Base-by-base conservation (phyloP, 495 filamentous ascomycete species). In the Penicillium waksmanii region DNA sequence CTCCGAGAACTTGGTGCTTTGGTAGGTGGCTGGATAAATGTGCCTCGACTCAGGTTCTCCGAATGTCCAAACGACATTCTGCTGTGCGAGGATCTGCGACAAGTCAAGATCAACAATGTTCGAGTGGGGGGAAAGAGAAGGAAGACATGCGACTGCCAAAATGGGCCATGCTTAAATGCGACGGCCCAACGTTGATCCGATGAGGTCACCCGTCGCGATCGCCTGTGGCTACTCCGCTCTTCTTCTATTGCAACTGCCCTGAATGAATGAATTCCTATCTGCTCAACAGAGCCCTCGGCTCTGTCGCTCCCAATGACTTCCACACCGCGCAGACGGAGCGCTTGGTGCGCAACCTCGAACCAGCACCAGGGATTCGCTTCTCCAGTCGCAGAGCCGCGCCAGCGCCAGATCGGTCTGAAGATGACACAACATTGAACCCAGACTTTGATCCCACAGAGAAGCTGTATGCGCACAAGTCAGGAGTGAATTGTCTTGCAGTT, bases 221-320 rank as follows among this genome's bases (percentile, higher is more conserved):
- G n/a, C n/a, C n/a, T n/a, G n/a, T n/a, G n/a, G n/a, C n/a, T n/a
- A n/a, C n/a, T n/a, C n/a, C n/a, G n/a, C n/a, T n/a, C n/a, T 23
- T 23, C 23, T 23, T 31, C 27, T 31, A 31, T 6, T 31, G 27
- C 23, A 23, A 31, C 27, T 31, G 48, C 11, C 31, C 21, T 43
- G 34, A 60, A 88, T 89, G 86, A 78, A 95, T 96, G 91, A 91
- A 92, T 85, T 82, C 84, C 54, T 85, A 87, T 66, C 82, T 96
- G 19, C 79, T 95, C 62, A 85, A 88, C 67, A 85, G 90, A 71
- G 82, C 88, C 51, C 73, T 85, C 13, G 92, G 91, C 68, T 80
- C 77, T 63, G 74, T 88, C 33, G 73, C 76, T 48, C 84, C 85
- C 27, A 78, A 83, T 60, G 75, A 75, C 15, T 84, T 94, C 60